phyloP scores from a whole-genome alignment of 495 filamentous ascomycete species.

The Lindgomyces ingoldianus region DNA sequence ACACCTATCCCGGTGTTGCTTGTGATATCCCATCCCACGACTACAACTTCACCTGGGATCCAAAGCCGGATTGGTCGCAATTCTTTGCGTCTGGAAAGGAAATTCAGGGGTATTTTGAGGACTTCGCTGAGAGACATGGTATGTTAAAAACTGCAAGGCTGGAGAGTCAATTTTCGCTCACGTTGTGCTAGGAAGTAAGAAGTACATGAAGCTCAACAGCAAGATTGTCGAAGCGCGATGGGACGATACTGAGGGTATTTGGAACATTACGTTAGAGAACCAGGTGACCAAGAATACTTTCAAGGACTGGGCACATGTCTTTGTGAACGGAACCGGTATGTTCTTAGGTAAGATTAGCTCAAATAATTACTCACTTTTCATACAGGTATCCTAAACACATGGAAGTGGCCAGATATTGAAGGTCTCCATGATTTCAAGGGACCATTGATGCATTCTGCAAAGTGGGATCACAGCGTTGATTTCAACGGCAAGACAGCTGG shows the following conservation, averaged over 20 bases:
- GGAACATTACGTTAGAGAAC: conserved; percentile 35
- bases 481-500: conserved; percentile 58
- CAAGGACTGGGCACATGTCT: conserved; percentile 38
- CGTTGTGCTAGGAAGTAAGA: conserved; percentile 23
- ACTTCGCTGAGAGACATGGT: conserved; percentile 39
- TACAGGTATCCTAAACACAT: conserved; percentile 40
- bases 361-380: neutral
- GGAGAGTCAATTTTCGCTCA: neutral
- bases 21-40: conserved; percentile 45
- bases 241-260: conserved; percentile 37
- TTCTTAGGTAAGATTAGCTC: neutral
- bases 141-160: neutral
- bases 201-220: conserved; percentile 42
- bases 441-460: conserved; percentile 52
- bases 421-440: conserved; percentile 39
- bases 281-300: conserved; percentile 21
- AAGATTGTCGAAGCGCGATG: conserved; percentile 40
- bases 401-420: conserved; percentile 38
- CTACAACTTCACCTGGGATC: conserved; percentile 44
- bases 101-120: conserved; percentile 44
- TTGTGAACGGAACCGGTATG: conserved; percentile 41
- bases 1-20: conserved; percentile 42
- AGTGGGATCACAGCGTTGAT: conserved; percentile 58
- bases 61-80: conserved; percentile 44
- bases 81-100: conserved; percentile 44